Evolutionary conservation across 148 eudicot species (phyloP).

Genomic region (Chenopodium suecicum): DNA sequence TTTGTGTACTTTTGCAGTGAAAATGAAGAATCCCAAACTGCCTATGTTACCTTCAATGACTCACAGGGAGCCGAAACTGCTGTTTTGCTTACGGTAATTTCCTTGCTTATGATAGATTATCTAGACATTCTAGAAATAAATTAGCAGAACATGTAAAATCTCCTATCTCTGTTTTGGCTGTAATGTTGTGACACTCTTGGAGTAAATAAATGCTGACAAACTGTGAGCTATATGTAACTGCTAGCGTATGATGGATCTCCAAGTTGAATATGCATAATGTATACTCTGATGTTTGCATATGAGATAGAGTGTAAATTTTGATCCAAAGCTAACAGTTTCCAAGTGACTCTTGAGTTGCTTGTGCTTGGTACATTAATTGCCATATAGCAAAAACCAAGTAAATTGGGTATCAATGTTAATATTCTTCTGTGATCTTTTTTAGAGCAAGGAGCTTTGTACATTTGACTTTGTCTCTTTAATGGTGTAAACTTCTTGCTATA

Average conservation of each 20-base stretch:
- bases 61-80: conserved; percentile 89
- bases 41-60: conserved; percentile 91
- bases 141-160: background rate
- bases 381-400: background rate
- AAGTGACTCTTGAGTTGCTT: background rate
- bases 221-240: background rate
- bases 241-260: background rate
- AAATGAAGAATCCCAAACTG: conserved; percentile 61
- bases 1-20: conserved; percentile 47
- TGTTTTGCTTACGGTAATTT: conserved; percentile 77
- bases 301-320: background rate
- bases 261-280: background rate
- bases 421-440: background rate
- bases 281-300: conserved; percentile 1
- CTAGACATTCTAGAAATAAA: background rate
- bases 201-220: background rate
- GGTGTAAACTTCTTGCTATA: background rate
- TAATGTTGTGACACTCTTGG: background rate
- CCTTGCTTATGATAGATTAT: background rate
- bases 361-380: background rate
- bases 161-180: background rate
- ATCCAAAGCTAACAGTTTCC: background rate
- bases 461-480: background rate
- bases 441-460: background rate
- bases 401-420: too few relatives aligned